Conservation (phyloP, 1,284 basidiomycete genomes). For the Cerioporus squamosus region DNA sequence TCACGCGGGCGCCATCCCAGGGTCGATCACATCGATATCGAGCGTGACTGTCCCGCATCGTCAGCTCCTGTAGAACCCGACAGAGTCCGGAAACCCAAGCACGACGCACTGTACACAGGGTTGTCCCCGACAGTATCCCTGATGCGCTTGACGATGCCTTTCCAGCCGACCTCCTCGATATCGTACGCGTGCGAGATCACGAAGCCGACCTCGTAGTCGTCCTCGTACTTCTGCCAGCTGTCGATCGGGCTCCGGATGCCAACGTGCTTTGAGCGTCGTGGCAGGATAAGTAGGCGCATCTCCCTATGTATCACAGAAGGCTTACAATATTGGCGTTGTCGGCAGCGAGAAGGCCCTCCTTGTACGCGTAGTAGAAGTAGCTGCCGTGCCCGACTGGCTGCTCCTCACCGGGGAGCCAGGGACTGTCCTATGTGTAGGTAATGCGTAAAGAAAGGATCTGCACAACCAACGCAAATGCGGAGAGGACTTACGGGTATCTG, state of each 20-base stretch:
- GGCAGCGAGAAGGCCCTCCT: conserved; percentile 41
- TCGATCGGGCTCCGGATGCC: conserved; percentile 36
- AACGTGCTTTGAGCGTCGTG: conserved; percentile 29
- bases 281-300: too few species aligned
- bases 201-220: conserved; percentile 37
- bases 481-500: conserved; percentile 12
- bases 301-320: too few species aligned
- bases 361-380: conserved; percentile 44
- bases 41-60: conserved; percentile 20
- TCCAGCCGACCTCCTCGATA: conserved; percentile 38
- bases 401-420: conserved; percentile 40
- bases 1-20: conserved; percentile 42
- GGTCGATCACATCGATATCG: conserved; percentile 43
- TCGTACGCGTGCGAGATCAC: conserved; percentile 39
- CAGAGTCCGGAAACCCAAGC: too few species aligned
- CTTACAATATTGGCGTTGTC: conserved; percentile 43
- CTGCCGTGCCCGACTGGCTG: conserved; percentile 42
- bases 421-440: conserved; percentile 18
- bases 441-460: too few species aligned
- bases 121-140: conserved; percentile 39
- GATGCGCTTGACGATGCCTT: conserved; percentile 38
- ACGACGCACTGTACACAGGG: conserved; percentile 35
- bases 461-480: too few species aligned
- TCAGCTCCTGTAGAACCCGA: too few species aligned
- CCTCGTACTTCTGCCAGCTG: conserved; percentile 37